phyloP scores from a whole-genome alignment of 176 grass and related monocot species.

The Aegilops bicornis region DNA sequence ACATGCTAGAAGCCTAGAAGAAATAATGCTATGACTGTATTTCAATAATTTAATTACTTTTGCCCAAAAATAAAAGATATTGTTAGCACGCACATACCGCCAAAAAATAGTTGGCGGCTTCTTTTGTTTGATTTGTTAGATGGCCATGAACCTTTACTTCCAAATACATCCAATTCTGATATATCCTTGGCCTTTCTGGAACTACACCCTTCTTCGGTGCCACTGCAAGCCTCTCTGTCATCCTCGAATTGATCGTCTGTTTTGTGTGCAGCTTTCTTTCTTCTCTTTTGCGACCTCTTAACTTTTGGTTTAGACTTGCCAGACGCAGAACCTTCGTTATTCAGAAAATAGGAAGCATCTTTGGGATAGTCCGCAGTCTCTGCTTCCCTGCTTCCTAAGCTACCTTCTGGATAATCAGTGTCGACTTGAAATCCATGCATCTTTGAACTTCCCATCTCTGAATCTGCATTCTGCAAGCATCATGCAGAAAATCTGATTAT shows the following conservation, averaged over 20 bases:
- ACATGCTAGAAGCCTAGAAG: conserved; percentile 25
- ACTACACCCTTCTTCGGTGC: conserved; percentile 82
- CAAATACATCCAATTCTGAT: conserved; percentile 43
- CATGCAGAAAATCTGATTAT: conserved; percentile 12
- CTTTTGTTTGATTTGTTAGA: conserved; percentile 71
- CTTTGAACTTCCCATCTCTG: conserved; percentile 86
- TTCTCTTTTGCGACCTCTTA: conserved; percentile 59
- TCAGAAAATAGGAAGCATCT: conserved; percentile 46
- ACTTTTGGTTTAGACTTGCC: conserved; percentile 57
- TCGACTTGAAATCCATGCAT: conserved; percentile 66
- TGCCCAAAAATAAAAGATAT: conserved; percentile 18
- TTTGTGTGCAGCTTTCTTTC: conserved; percentile 44
- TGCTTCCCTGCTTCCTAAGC: conserved; percentile 87
- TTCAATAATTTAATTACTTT: conserved; percentile 15
- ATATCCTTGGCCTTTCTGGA: conserved; percentile 63
- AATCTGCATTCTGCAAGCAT: conserved; percentile 68
- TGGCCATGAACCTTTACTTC: conserved; percentile 58
- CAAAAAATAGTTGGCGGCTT: conserved; percentile 80
- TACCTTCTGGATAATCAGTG: conserved; percentile 70
- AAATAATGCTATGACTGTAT: conserved; percentile 20
- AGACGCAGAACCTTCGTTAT: conserved; percentile 45
- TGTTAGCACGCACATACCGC: conserved; percentile 41
- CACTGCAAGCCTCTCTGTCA: conserved; percentile 97
- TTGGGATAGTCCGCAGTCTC: conserved; percentile 68
- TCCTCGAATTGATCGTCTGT: conserved; percentile 51